Evolutionary conservation across 768 basidiomycete genomes (phyloP), one percentile per base, ranked within the genome.

Genomic region (Amanita phalloides): DNA sequence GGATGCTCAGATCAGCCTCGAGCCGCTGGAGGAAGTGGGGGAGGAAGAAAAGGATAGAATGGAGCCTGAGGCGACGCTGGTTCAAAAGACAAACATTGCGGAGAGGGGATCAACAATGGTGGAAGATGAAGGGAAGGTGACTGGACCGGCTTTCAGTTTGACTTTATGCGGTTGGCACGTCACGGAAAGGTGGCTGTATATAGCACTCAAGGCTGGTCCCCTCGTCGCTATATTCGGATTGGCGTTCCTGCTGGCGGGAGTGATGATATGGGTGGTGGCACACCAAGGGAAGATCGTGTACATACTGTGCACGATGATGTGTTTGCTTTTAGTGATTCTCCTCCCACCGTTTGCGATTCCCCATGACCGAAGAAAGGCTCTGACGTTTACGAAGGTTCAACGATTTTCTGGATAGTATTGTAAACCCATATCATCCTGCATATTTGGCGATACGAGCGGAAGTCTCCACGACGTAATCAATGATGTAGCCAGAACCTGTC

Each of bases 211-310:
- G 10, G 30, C 50, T 4, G 50, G 17, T 14, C 50, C 10, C n/a
- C 26, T 6, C 30, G 32, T 36, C 30, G 50, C 50, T 10, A 10
- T 51, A 4, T 5, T 44, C 3, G 50, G 50, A 20, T 26, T 51
- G 7, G 41, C 39, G 14, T 44, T 51, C 30, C 21, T 51, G 11
- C 20, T 23, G 20, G 30, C 43, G 0, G 50, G 50, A 4, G 11
- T 51, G 6, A 51, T 51, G 50, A 9, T 51, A 2, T 44, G 17
- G 23, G 50, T 51, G 21, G 45, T 32, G 50, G 20, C 11, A 13
- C 32, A 45, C 20, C 41, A 42, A 26, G 14, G 42, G 21, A 11
- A 23, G 30, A 11, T 51, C 10, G 44, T 45, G 35, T n/a, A 45
- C n/a, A 6, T 28, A 4, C 14, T 51, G 6, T 45, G 30, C 35